Base-by-base conservation (phyloP, 164 flowering plant species). In the Warburgia ugandensis region DNA sequence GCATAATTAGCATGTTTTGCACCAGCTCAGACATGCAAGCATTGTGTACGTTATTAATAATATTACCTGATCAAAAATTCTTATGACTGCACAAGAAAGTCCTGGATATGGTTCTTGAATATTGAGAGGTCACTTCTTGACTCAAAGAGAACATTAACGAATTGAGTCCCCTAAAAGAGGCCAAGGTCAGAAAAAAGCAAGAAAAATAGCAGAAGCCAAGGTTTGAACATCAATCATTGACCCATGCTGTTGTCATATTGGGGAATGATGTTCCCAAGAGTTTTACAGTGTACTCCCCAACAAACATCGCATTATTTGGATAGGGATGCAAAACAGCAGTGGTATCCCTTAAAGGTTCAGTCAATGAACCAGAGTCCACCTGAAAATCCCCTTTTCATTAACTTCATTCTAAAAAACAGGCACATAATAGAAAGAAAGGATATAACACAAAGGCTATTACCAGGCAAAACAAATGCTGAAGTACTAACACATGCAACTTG, bases 1-100 rank as follows among this genome's bases (percentile, higher is more conserved):
- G n/a, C n/a, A n/a, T n/a, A n/a, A n/a, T n/a, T n/a, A n/a, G n/a
- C n/a, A n/a, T n/a, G n/a, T n/a, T n/a, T n/a, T n/a, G n/a, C n/a
- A n/a, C n/a, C n/a, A n/a, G n/a, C n/a, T n/a, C n/a, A n/a, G n/a
- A n/a, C n/a, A n/a, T n/a, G n/a, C n/a, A n/a, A n/a, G n/a, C n/a
- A n/a, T n/a, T n/a, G n/a, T n/a, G n/a, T n/a, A n/a, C n/a, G n/a
- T n/a, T n/a, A n/a, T n/a, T n/a, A n/a, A n/a, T n/a, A n/a, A n/a
- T n/a, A n/a, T 28, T 62, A 92, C 98, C 98, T 92, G 99, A 55
- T 95, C 26, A 97, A 88, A 55, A 92, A 92, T 59, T 84, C 99
- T 64, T 92, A 88, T 9, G 99, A 92, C 69, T 92, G 99, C 46
- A 92, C 86, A 46, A 92, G 95, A 54, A 92, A 92, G 60, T 92